phyloP scores from a whole-genome alignment of 1,284 basidiomycete species.

The Cutaneotrichosporon dermatis region DNA sequence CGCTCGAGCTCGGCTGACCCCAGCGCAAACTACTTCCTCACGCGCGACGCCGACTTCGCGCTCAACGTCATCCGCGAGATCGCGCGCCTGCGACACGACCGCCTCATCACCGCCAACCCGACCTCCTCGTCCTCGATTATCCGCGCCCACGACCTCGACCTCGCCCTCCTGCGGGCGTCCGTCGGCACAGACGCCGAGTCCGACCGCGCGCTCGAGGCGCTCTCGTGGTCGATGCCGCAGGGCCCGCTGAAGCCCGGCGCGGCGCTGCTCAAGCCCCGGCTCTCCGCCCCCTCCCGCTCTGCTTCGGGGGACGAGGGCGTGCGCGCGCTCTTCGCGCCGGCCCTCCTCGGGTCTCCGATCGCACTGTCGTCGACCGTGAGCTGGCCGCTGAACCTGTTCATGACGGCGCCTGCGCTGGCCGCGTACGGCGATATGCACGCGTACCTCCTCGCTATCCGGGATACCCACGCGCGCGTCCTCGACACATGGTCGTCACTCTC shows the following conservation, averaged over 20 bases:
- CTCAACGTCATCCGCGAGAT: constrained; percentile 57
- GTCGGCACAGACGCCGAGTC: constrained; percentile 78
- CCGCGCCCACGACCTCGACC: constrained; percentile 52
- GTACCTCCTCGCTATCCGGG: constrained; percentile 74
- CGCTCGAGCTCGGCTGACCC: background rate
- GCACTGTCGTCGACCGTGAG: constrained; percentile 63
- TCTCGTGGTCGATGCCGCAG: constrained; percentile 68
- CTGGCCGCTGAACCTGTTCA: constrained; percentile 86
- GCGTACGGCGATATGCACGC: constrained; percentile 73
- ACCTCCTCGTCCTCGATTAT: constrained; percentile 62
- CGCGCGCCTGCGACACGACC: constrained; percentile 55
- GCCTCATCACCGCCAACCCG: constrained; percentile 60
- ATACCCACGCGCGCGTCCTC: constrained; percentile 72
- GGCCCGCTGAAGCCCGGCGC: constrained; percentile 60
- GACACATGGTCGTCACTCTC: constrained; percentile 76
- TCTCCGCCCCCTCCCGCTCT: constrained; percentile 33
- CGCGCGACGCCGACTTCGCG: constrained; percentile 80
- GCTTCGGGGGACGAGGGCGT: constrained; percentile 7
- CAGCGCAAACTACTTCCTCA: constrained; percentile 76
- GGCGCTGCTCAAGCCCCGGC: constrained; percentile 52
- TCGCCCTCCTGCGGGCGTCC: constrained; percentile 72
- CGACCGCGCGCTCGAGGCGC: constrained; percentile 63
- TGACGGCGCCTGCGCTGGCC: constrained; percentile 67
- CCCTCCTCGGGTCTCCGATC: constrained; percentile 70
- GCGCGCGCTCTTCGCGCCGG: constrained; percentile 59